Percentiles rank a stretch among this genome's conserved stretches.
Evolutionary conservation across 352 stramenopile species (phyloP).

Genomic region (Phytophthora chlamydospora): DNA sequence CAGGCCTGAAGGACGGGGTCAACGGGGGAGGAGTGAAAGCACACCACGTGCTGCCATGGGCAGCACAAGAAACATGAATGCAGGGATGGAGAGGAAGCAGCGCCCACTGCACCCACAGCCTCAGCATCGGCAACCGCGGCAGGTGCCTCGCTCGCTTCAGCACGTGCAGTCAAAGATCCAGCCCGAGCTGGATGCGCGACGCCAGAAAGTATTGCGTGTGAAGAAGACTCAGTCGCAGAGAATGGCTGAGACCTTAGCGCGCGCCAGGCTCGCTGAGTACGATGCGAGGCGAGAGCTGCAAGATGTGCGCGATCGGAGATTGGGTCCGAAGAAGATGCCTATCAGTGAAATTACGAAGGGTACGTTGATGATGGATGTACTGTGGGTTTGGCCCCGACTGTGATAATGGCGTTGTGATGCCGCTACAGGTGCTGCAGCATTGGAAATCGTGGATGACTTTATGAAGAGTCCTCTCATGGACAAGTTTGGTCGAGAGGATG

Average conservation of each 20-base stretch:
- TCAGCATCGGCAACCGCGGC: slow-evolving; percentile 12
- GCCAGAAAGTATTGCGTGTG: slow-evolving; percentile 69
- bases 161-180: slow-evolving; percentile 72
- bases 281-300: slow-evolving; percentile 44
- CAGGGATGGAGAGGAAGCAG: slow-evolving; percentile 9
- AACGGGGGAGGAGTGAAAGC: not conserved
- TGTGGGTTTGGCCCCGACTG: not conserved
- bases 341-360: slow-evolving; percentile 63
- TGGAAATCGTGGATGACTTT: slow-evolving; percentile 87
- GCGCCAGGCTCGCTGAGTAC: slow-evolving; percentile 63
- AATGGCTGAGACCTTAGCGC: slow-evolving; percentile 72
- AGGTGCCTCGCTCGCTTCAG: slow-evolving; percentile 31
- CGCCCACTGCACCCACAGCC: slow-evolving; percentile 19
- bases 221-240: slow-evolving; percentile 81
- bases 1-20: not conserved
- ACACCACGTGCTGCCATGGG: slow-evolving; percentile 14
- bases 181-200: slow-evolving; percentile 52
- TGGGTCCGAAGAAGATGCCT: slow-evolving; percentile 45
- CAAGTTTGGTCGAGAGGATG: slow-evolving; percentile 43
- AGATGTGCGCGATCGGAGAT: slow-evolving; percentile 20
- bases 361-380: slow-evolving; percentile 19
- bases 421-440: slow-evolving; percentile 60
- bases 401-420: not conserved
- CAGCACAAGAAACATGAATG: slow-evolving; percentile 11
- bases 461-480: slow-evolving; percentile 80